Evolutionary conservation across 1,139 yeast genomes (phyloP), one percentile per base, ranked within the genome.

Genomic region (Saccharomyces hybrid): DNA sequence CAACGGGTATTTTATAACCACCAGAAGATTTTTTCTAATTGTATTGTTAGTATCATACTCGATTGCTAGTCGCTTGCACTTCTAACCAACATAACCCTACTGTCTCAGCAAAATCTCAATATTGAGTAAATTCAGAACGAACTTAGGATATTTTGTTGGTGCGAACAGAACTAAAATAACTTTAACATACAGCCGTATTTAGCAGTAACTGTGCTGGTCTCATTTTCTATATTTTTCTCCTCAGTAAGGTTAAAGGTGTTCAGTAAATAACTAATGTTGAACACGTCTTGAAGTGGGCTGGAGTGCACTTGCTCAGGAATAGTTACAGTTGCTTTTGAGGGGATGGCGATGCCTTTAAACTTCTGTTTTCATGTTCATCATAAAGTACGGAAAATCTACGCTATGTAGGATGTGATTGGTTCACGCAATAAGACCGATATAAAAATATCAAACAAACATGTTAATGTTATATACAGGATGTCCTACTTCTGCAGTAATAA

Each of bases 1-100:
- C 95, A 54, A 86, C 82, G 62, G 95, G 95, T 54, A 83, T 69
- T 48, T 61, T 59, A 65, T 70, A 52, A 61, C 71, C 74, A 53
- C 31, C 27, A 16, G 66, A 57, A 57, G 70, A 64, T 64, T 72
- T 72, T 64, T 70, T 67, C 62, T 38, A 11, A 13, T 38, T 63
- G n/a, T 77, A 74, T 26, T 25, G 16, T 38, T 19, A 50, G 48
- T 25, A 50, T 14, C 19, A 46, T 46, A 46, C 11, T 46, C 11
- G 2, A 46, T 46, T 4, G 5, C 13, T 23, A 0, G 9, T 46
- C 2, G 16, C 4, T 23, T 3, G 13, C 16, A 26, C 2, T 46
- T 7, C 9, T 23, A 9, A 28, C 5, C 49, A 47, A 14, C 26
- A n/a, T n/a, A 16, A 8, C n/a, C n/a, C 8, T 14, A 3, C 5